Conservation (phyloP, 108 stramenopile species). For the Asterionellopsis glacialis region DNA sequence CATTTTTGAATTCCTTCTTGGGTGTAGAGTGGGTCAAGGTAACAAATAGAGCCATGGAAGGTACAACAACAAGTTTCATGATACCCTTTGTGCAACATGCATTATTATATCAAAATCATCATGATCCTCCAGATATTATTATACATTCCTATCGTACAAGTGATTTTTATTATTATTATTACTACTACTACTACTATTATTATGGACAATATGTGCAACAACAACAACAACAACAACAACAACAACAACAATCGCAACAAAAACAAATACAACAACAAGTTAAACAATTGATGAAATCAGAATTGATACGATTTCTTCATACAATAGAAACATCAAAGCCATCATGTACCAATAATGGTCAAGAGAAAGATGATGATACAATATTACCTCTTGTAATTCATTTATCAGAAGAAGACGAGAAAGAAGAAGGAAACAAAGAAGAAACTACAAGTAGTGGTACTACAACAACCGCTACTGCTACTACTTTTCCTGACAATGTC, state of each 20-base stretch:
- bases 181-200: not conserved
- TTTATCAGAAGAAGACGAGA: slow-evolving; percentile 3
- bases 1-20: slow-evolving; percentile 5
- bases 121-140: slow-evolving; percentile 12
- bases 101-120: not conserved
- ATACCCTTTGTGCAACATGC: not conserved
- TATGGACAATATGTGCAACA: not conserved
- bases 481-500: not conserved
- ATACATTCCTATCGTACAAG: slow-evolving; percentile 1
- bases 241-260: too few species aligned
- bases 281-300: not conserved
- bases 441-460: too few species aligned
- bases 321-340: slow-evolving; percentile 5
- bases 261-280: not conserved
- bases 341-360: not conserved
- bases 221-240: too few species aligned
- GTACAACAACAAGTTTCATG: slow-evolving; percentile 6
- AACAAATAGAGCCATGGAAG: slow-evolving; percentile 12
- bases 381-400: slow-evolving; percentile 4
- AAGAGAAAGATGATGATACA: too few species aligned
- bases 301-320: slow-evolving; percentile 1
- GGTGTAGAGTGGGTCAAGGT: slow-evolving; percentile 5
- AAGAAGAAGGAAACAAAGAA: not conserved
- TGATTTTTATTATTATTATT: not conserved
- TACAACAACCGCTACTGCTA: too few species aligned